Evolutionary conservation across 495 filamentous ascomycete species (phyloP).

Genomic region (Neurospora sp.): DNA sequence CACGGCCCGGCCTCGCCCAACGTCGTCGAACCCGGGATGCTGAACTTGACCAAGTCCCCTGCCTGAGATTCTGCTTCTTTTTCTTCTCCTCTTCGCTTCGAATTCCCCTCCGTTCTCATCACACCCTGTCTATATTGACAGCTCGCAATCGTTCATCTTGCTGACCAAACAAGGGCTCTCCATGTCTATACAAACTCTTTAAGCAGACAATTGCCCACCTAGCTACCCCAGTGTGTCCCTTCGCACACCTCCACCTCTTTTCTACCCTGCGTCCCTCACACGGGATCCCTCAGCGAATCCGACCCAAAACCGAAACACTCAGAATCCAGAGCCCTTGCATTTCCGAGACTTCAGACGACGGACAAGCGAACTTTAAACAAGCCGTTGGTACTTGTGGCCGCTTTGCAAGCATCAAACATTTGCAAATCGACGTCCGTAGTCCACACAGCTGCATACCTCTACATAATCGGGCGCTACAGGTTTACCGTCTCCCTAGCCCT

Average conservation of each 20-base stretch:
- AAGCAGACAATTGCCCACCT: neutral
- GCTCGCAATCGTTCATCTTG: neutral
- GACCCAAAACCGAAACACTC: neutral
- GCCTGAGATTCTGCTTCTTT: neutral
- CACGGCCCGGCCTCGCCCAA: too few relatives aligned
- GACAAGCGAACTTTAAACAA: neutral
- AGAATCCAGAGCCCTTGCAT: neutral
- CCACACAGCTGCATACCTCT: neutral
- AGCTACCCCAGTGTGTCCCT: neutral
- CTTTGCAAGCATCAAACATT: neutral
- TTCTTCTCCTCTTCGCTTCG: slow-evolving; percentile 1
- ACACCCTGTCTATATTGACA: neutral
- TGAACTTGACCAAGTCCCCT: too few relatives aligned
- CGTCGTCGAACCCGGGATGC: too few relatives aligned
- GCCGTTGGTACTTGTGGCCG: neutral
- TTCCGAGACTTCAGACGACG: neutral
- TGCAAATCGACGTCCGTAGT: neutral
- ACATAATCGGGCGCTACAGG: neutral
- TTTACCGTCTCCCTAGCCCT: neutral
- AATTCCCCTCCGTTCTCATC: neutral
- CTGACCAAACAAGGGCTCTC: neutral
- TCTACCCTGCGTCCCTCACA: neutral
- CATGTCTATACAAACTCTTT: neutral
- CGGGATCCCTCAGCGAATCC: neutral
- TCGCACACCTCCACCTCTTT: neutral